Conservation (phyloP, 2,329 filamentous ascomycete species). For the Talaromyces sp. region DNA sequence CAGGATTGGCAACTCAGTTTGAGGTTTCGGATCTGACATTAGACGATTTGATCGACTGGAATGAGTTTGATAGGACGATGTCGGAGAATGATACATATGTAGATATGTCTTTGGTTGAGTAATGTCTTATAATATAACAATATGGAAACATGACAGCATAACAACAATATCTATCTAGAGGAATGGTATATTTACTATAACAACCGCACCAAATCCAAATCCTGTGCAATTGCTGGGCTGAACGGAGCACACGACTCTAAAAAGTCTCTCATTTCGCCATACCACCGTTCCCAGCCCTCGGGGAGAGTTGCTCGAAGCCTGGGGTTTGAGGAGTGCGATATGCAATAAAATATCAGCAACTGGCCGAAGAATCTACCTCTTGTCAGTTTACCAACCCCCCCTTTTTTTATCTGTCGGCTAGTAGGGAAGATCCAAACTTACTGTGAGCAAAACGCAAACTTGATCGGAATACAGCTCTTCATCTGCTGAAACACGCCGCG, state of each 20-base stretch:
- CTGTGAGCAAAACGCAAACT: slow-evolving; percentile 38
- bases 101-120: background rate
- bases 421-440: slow-evolving; percentile 13
- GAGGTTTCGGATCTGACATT: background rate
- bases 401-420: background rate
- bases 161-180: background rate
- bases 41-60: slow-evolving; percentile 1
- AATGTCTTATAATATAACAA: background rate
- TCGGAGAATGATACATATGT: background rate
- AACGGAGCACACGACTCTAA: slow-evolving; percentile 32
- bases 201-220: slow-evolving; percentile 31
- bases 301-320: slow-evolving; percentile 32
- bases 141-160: background rate
- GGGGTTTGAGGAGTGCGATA: slow-evolving; percentile 31
- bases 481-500: slow-evolving; percentile 35
- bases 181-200: slow-evolving; percentile 10
- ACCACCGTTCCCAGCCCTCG: slow-evolving; percentile 37
- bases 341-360: slow-evolving; percentile 37
- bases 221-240: slow-evolving; percentile 35
- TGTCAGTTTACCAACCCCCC: background rate
- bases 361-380: slow-evolving; percentile 35
- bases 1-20: background rate
- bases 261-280: slow-evolving; percentile 35
- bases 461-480: slow-evolving; percentile 39
- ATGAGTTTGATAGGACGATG: background rate